Conservation (phyloP, 148 eudicot species). For the Fagopyrum tataricum region DNA sequence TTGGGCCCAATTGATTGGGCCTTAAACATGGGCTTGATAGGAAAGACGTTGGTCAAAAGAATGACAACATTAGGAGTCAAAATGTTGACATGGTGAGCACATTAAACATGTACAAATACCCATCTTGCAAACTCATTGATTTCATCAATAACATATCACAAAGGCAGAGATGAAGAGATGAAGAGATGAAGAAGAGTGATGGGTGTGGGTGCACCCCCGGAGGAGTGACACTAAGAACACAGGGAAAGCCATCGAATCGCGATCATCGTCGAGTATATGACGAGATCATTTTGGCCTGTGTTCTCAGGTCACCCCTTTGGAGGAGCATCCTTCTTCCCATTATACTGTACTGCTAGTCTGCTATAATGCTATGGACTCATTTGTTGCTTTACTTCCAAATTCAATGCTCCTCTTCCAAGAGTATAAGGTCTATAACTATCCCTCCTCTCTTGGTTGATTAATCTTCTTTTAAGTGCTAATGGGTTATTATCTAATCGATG, state of each 20-base stretch:
- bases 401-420: too few relatives aligned
- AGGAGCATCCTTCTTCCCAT: background rate
- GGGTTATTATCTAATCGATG: too few relatives aligned
- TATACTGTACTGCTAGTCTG: too few relatives aligned
- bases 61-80: background rate
- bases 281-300: background rate
- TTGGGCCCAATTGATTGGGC: background rate
- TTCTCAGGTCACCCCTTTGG: conserved; percentile 5
- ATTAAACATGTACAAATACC: background rate
- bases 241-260: background rate
- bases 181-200: background rate
- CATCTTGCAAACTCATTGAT: background rate
- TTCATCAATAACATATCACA: background rate
- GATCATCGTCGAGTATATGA: too few relatives aligned
- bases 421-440: too few relatives aligned
- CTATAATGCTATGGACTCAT: too few relatives aligned
- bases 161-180: too few relatives aligned
- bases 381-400: too few relatives aligned
- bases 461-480: too few relatives aligned
- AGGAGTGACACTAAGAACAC: background rate
- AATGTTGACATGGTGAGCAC: background rate
- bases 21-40: background rate
- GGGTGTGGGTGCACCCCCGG: background rate
- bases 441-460: too few relatives aligned
- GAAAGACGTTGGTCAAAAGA: background rate